A percentile compares a stretch with the other conserved stretches of the same genome.
Evolutionary conservation across 1,284 basidiomycete genomes (phyloP).

Genomic region (Afroboletus lepidellus): DNA sequence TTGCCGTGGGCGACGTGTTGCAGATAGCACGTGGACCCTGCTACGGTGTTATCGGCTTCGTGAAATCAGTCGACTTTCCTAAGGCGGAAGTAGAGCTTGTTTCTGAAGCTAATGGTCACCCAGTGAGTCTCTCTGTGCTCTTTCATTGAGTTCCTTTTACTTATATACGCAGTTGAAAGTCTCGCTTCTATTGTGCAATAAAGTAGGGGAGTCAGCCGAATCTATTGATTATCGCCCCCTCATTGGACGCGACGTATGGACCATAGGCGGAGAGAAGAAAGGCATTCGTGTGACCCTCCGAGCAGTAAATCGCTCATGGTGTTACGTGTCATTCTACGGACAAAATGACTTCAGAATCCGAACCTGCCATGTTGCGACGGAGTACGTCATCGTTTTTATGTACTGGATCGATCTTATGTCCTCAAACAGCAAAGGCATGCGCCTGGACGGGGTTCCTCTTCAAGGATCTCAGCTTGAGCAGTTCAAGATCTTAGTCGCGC

Average conservation of each 20-base stretch:
- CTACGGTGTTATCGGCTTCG: neutral
- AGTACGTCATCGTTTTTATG: neutral
- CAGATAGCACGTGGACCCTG: neutral
- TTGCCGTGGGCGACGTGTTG: neutral
- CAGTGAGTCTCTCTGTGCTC: neutral
- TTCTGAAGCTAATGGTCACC: neutral
- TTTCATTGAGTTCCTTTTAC: neutral
- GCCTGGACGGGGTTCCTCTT: neutral
- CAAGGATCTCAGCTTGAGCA: neutral
- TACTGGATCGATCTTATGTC: neutral
- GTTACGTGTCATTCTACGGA: neutral
- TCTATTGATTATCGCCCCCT: neutral
- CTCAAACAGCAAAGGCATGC: neutral
- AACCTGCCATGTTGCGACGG: neutral
- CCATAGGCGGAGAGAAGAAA: neutral
- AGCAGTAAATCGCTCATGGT: neutral
- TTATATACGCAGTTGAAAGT: neutral
- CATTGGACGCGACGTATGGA: neutral
- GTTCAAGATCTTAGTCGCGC: neutral
- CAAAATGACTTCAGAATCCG: neutral
- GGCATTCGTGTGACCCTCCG: neutral
- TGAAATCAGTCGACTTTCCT: neutral
- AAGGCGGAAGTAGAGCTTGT: neutral
- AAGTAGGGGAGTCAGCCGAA: neutral
- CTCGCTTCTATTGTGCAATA: neutral